A percentile compares a stretch with the other conserved stretches of the same genome.
phyloP scores from a whole-genome alignment of 2,329 filamentous ascomycete genomes.

The Paraconiothyrium sp. region DNA sequence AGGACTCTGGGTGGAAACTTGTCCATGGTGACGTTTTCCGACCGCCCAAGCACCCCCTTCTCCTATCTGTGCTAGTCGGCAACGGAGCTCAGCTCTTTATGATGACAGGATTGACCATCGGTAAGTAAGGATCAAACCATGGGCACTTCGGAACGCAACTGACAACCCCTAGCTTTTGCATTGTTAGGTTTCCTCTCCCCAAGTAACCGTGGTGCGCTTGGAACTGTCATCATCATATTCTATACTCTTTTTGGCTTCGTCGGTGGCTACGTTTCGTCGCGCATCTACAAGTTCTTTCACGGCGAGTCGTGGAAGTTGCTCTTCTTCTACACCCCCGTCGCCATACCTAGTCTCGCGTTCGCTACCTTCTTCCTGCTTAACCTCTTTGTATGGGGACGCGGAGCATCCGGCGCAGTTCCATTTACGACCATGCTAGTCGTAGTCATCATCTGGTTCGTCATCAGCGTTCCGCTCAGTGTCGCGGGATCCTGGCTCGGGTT shows the following conservation, averaged over 20 bases:
- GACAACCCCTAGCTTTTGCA: slow-evolving; percentile 70
- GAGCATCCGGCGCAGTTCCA: slow-evolving; percentile 91
- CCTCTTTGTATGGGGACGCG: slow-evolving; percentile 93
- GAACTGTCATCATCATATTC: slow-evolving; percentile 90
- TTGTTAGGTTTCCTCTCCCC: slow-evolving; percentile 94
- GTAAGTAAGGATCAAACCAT: slow-evolving; percentile 46
- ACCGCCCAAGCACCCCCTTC: slow-evolving; percentile 80
- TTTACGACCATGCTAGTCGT: slow-evolving; percentile 97
- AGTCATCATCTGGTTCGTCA: slow-evolving; percentile 94
- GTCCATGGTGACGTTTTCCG: slow-evolving; percentile 98
- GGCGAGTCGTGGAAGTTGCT: slow-evolving; percentile 96
- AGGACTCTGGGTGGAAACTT: slow-evolving; percentile 98
- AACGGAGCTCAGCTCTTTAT: slow-evolving; percentile 97
- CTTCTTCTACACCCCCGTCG: slow-evolving; percentile 84
- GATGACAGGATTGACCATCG: slow-evolving; percentile 94
- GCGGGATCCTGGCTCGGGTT: slow-evolving; percentile 94
- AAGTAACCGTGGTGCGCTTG: slow-evolving; percentile 92
- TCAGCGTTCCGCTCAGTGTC: slow-evolving; percentile 90
- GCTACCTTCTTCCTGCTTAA: slow-evolving; percentile 90
- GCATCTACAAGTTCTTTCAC: slow-evolving; percentile 93
- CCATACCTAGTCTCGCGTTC: slow-evolving; percentile 90
- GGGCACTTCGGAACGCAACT: neutral
- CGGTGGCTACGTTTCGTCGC: slow-evolving; percentile 87
- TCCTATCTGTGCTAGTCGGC: slow-evolving; percentile 87
- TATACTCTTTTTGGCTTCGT: slow-evolving; percentile 94